Percentiles rank a stretch among this genome's conserved stretches.
Conservation (phyloP, 331 rosid species). For the Arachis monticola region DNA sequence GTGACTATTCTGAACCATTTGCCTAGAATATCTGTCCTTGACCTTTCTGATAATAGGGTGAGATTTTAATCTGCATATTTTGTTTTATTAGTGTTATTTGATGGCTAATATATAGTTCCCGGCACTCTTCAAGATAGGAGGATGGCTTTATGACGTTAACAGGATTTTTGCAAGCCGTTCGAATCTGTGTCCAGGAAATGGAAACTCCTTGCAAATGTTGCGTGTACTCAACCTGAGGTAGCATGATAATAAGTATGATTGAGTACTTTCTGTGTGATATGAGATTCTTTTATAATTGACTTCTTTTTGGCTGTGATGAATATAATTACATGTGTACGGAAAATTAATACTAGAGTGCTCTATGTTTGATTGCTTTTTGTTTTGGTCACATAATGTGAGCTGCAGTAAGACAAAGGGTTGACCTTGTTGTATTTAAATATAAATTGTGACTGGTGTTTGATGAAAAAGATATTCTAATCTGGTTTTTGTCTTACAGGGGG, state of each 20-base stretch:
- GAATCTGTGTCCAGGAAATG: slow-evolving; percentile 40
- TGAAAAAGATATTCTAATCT: slow-evolving; percentile 37
- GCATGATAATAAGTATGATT: slow-evolving; percentile 25
- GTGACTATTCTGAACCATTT: slow-evolving; percentile 67
- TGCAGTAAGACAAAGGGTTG: slow-evolving; percentile 28
- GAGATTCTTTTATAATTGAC: slow-evolving; percentile 9
- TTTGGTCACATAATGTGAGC: slow-evolving; percentile 30
- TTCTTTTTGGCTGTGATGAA: slow-evolving; percentile 24
- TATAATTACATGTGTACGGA: slow-evolving; percentile 4
- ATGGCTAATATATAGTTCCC: slow-evolving; percentile 38
- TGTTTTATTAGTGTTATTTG: slow-evolving; percentile 25
- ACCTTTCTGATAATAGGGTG: slow-evolving; percentile 85
- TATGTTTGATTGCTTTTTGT: slow-evolving; percentile 15
- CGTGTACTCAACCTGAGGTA: slow-evolving; percentile 84
- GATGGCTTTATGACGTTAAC: slow-evolving; percentile 79
- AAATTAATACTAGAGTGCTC: slow-evolving; percentile 16
- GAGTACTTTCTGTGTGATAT: slow-evolving; percentile 32
- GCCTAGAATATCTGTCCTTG: slow-evolving; percentile 73
- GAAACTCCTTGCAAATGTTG: slow-evolving; percentile 72
- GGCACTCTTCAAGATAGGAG: slow-evolving; percentile 66
- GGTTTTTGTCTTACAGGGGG: slow-evolving; percentile 59
- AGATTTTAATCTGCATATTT: slow-evolving; percentile 47
- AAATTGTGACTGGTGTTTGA: slow-evolving; percentile 18
- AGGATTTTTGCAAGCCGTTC: slow-evolving; percentile 45
- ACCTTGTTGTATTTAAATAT: slow-evolving; percentile 27